These are phyloP conservation scores for Mytilinidion resinicola DNA, from an alignment of 495 filamentous ascomycete species.

Conservation along the genomic window DNA sequence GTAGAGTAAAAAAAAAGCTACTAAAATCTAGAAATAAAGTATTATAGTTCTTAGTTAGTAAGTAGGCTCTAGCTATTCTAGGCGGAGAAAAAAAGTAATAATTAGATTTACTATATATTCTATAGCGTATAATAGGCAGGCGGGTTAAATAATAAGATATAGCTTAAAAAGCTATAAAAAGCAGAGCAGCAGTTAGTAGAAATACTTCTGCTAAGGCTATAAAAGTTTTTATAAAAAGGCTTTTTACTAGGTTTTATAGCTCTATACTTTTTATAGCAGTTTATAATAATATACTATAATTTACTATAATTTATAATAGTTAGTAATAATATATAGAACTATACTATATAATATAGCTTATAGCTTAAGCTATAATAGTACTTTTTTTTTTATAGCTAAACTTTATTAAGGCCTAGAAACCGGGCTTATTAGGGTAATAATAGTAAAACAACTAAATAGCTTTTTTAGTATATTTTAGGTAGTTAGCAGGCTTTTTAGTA, in stretches of 20 bases:
- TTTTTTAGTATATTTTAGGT: too few relatives aligned
- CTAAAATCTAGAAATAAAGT: too few relatives aligned
- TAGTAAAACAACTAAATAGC: too few relatives aligned
- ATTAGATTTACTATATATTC: slow-evolving; percentile 9
- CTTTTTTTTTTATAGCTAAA: neutral
- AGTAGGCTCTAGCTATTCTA: neutral
- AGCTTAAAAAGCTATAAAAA: too few relatives aligned
- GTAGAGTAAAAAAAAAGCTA: too few relatives aligned
- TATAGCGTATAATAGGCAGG: slow-evolving; percentile 11
- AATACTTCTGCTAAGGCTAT: neutral
- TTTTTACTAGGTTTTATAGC: neutral
- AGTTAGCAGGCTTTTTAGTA: too few relatives aligned
- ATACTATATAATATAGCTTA: neutral
- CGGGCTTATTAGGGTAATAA: too few relatives aligned
- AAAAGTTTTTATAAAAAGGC: neutral
- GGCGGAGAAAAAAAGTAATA: slow-evolving; percentile 8
- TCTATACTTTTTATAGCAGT: too few relatives aligned
- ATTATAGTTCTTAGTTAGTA: neutral
- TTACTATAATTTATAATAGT: neutral
- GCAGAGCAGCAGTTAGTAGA: neutral
- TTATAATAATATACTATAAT: neutral
- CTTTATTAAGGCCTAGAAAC: too few relatives aligned
- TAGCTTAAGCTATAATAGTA: neutral
- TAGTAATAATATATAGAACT: neutral
- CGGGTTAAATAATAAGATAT: too few relatives aligned